Percentiles rank a stretch among this genome's conserved stretches.
phyloP scores from a whole-genome alignment of 2,329 filamentous ascomycete species.

The Scopulariopsis brevicaulis region DNA sequence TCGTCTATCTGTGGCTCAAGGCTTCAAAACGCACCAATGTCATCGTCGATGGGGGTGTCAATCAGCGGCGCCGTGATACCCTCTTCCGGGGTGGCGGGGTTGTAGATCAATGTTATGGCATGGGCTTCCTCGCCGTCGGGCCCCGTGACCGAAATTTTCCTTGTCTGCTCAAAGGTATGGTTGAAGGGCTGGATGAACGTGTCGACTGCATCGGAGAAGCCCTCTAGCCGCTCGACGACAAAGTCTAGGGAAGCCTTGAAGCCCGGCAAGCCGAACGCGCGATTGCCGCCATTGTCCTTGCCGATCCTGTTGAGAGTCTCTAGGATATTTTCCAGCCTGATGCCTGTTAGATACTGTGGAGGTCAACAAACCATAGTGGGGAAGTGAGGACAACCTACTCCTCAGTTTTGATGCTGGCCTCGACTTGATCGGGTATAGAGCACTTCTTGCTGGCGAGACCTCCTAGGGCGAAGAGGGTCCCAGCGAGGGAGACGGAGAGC shows the following conservation, averaged over 20 bases:
- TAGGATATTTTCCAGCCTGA: conserved; percentile 41
- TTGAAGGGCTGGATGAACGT: conserved; percentile 34
- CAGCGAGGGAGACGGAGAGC: not conserved
- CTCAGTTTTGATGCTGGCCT: conserved; percentile 23
- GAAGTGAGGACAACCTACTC: conserved; percentile 17
- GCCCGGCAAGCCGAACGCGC: conserved; percentile 47
- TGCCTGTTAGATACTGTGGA: not conserved
- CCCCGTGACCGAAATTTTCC: conserved; percentile 28
- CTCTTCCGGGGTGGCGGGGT: conserved; percentile 26
- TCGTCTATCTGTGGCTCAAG: not conserved
- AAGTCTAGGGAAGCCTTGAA: conserved; percentile 48
- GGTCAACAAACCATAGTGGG: not conserved
- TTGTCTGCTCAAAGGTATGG: conserved; percentile 30
- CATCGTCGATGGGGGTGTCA: conserved; percentile 22
- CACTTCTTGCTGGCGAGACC: not conserved
- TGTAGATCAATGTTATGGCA: conserved; percentile 32
- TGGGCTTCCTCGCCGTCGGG: conserved; percentile 31
- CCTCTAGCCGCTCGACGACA: conserved; percentile 32
- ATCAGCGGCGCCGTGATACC: conserved; percentile 24
- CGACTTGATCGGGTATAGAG: conserved; percentile 25
- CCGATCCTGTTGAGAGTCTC: conserved; percentile 42
- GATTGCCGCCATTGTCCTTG: conserved; percentile 42
- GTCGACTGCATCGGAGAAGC: conserved; percentile 27
- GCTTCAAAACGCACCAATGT: conserved; percentile 11
- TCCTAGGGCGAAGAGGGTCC: not conserved